Percentiles rank a stretch among this genome's conserved stretches.
Evolutionary conservation across 2,329 filamentous ascomycete genomes (phyloP).

Genomic region (Hyphodiscus sp.): DNA sequence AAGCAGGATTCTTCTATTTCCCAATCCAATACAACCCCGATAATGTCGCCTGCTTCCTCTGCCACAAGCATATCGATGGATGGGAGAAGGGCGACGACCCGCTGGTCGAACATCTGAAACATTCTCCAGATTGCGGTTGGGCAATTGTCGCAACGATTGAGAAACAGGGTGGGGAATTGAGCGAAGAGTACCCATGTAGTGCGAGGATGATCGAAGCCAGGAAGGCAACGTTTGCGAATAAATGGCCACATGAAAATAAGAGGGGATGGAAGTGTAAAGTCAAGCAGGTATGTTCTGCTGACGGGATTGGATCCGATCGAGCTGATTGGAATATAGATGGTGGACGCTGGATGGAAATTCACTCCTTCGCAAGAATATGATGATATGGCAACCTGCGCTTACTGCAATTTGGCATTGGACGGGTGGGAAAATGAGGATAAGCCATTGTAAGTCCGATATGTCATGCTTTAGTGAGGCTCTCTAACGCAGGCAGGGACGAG

Average conservation of each 20-base stretch:
- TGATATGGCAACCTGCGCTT: conserved; percentile 85
- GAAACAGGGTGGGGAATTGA: conserved; percentile 54
- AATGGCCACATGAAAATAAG: conserved; percentile 87
- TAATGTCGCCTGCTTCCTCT: conserved; percentile 86
- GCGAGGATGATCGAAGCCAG: conserved; percentile 69
- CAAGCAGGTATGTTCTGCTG: conserved; percentile 58
- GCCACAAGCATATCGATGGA: conserved; percentile 75
- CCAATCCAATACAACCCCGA: conserved; percentile 71
- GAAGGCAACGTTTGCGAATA: conserved; percentile 72
- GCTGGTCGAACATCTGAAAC: conserved; percentile 75
- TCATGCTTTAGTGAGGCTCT: conserved; percentile 5
- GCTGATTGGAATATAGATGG: conserved; percentile 53
- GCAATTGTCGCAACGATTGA: conserved; percentile 64
- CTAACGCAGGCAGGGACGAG: conserved; percentile 58
- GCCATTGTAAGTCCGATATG: conserved; percentile 56
- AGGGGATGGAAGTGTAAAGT: conserved; percentile 85
- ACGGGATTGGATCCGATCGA: neutral
- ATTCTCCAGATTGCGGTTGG: conserved; percentile 80
- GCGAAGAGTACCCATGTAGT: conserved; percentile 66
- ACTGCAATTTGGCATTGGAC: conserved; percentile 84
- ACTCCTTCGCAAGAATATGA: conserved; percentile 77
- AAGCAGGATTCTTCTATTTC: conserved; percentile 85
- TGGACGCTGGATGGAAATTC: conserved; percentile 90
- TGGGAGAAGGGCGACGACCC: conserved; percentile 89
- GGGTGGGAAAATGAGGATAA: conserved; percentile 93